Conservation (phyloP, 192 early-diverging fungal species). For the Coemansia sp. region DNA sequence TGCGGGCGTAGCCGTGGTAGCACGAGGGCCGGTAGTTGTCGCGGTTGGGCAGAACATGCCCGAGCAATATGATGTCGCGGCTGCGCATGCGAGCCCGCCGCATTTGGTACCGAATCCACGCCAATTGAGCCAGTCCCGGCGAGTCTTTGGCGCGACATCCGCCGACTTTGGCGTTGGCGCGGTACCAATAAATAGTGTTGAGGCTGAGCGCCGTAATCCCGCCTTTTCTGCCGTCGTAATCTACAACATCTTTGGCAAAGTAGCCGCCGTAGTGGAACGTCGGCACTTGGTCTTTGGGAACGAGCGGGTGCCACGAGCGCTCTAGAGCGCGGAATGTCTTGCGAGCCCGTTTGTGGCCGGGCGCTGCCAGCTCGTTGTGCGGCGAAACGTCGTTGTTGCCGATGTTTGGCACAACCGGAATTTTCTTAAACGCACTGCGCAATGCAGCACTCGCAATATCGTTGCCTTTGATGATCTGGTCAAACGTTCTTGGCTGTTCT, state of each 20-base stretch:
- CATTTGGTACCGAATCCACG: slow-evolving; percentile 66
- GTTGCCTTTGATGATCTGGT: slow-evolving; percentile 63
- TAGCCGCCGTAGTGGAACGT: slow-evolving; percentile 69
- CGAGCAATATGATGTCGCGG: slow-evolving; percentile 60
- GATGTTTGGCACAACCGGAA: slow-evolving; percentile 36
- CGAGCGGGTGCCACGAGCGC: slow-evolving; percentile 57
- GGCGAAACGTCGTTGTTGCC: slow-evolving; percentile 76
- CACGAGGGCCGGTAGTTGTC: slow-evolving; percentile 56
- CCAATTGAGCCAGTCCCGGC: slow-evolving; percentile 63
- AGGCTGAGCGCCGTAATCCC: slow-evolving; percentile 60
- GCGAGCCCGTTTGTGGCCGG: slow-evolving; percentile 51
- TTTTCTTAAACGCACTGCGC: slow-evolving; percentile 42
- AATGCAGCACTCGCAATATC: slow-evolving; percentile 45
- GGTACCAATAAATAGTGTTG: slow-evolving; percentile 73
- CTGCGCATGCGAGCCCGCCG: slow-evolving; percentile 40
- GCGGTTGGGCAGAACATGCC: slow-evolving; percentile 63
- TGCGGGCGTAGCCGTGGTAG: slow-evolving; percentile 50
- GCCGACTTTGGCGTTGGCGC: slow-evolving; percentile 64
- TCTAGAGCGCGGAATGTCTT: slow-evolving; percentile 51
- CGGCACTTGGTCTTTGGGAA: slow-evolving; percentile 60
- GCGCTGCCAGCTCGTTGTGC: slow-evolving; percentile 60
- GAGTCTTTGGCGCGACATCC: slow-evolving; percentile 57
- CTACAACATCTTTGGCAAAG: slow-evolving; percentile 55
- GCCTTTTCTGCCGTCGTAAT: slow-evolving; percentile 17
- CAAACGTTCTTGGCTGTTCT: slow-evolving; percentile 57